Conservation (phyloP, 78 protist genomes). For the Dictyostelium capitatum region DNA sequence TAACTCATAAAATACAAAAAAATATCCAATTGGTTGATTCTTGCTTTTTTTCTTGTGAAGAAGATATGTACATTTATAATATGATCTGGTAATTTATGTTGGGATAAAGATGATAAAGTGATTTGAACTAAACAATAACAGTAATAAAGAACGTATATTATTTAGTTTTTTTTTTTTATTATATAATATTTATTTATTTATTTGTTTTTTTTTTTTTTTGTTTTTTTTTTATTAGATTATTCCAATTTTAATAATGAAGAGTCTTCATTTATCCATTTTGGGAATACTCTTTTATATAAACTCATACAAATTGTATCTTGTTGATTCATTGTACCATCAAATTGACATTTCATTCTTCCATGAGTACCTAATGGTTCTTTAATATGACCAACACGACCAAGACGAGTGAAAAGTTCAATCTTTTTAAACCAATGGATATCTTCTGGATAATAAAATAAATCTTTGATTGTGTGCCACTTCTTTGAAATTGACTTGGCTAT, state of each 20-base stretch:
- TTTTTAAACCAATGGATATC: conserved; percentile 98
- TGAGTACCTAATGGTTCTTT: conserved; percentile 93
- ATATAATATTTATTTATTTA: neutral
- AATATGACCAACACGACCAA: conserved; percentile 97
- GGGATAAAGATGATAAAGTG: too few species aligned
- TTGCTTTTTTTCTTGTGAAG: too few species aligned
- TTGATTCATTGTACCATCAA: conserved; percentile 89
- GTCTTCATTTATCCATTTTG: conserved; percentile 87
- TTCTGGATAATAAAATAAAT: conserved; percentile 97
- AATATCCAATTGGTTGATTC: too few species aligned
- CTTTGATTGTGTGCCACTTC: conserved; percentile 92
- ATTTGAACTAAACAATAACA: too few species aligned
- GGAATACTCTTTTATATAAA: conserved; percentile 98
- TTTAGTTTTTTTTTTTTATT: neutral
- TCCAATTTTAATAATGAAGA: conserved; percentile 23
- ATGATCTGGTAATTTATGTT: too few species aligned
- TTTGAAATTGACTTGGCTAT: conserved; percentile 91
- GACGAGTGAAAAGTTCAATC: conserved; percentile 97
- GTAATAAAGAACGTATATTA: too few species aligned
- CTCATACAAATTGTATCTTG: conserved; percentile 97
- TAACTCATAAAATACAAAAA: too few species aligned
- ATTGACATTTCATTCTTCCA: conserved; percentile 87
- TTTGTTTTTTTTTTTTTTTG: neutral
- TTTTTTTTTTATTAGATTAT: neutral
- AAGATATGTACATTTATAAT: too few species aligned